These are phyloP conservation scores for Zymoseptoria ardabiliae DNA, from an alignment of 2,329 filamentous ascomycete genomes.

Conservation along the genomic window DNA sequence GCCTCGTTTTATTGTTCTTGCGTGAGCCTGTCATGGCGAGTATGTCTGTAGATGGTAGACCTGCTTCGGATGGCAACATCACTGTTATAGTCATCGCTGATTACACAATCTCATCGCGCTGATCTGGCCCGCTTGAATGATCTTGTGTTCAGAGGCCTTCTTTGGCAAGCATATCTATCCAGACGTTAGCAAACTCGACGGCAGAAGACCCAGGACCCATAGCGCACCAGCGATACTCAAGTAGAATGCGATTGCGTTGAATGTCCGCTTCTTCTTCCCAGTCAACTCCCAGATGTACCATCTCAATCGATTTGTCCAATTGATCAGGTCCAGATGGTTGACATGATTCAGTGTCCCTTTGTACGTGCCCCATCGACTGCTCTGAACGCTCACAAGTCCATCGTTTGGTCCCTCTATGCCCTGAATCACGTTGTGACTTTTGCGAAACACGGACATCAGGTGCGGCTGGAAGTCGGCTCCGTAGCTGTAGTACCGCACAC, in stretches of 20 bases:
- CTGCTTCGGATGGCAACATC: background rate
- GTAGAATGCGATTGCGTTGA: constrained; percentile 59
- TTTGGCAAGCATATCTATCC: constrained; percentile 34
- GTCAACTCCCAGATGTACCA: constrained; percentile 52
- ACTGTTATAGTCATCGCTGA: background rate
- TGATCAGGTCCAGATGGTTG: constrained; percentile 58
- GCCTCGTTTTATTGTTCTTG: constrained; percentile 1
- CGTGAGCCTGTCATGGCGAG: constrained; percentile 1
- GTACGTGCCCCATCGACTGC: constrained; percentile 55
- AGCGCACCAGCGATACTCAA: constrained; percentile 55
- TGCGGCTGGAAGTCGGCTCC: constrained; percentile 51
- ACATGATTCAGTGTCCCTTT: constrained; percentile 57
- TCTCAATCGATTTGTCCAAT: constrained; percentile 57
- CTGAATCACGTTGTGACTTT: constrained; percentile 49
- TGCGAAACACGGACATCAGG: constrained; percentile 50
- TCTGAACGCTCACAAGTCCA: constrained; percentile 56
- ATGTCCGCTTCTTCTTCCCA: constrained; percentile 51
- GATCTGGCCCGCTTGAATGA: background rate
- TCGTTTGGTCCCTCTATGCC: constrained; percentile 53
- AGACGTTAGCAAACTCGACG: background rate
- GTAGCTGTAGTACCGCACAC: constrained; percentile 56
- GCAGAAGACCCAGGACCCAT: background rate
- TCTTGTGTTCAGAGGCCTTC: constrained; percentile 27
- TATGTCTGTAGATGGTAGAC: background rate
- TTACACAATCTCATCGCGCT: background rate